A percentile compares a stretch with the other conserved stretches of the same genome.
Conservation (phyloP, 805 yeast genomes). For the Candida ascalaphidarum region DNA sequence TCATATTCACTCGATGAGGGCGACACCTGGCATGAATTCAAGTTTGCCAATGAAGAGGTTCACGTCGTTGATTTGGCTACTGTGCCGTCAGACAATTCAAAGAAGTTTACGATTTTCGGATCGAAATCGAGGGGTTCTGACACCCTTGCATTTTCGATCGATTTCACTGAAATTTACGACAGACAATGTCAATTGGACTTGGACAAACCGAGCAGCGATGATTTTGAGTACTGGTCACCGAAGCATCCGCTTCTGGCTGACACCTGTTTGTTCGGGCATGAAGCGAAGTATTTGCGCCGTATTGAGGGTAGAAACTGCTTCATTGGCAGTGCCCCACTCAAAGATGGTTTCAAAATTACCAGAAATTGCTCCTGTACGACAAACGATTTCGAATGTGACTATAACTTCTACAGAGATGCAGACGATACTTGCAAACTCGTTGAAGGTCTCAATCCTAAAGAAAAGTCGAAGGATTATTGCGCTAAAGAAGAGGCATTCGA, state of each 20-base stretch:
- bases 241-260: conserved; percentile 25
- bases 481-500: conserved; percentile 48
- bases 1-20: conserved; percentile 77
- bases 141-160: conserved; percentile 35
- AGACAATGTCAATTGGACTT: conserved; percentile 36
- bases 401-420: conserved; percentile 56
- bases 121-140: conserved; percentile 22
- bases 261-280: conserved; percentile 36
- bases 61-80: conserved; percentile 70
- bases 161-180: conserved; percentile 24
- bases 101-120: conserved; percentile 64
- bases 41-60: conserved; percentile 52
- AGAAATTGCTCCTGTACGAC: conserved; percentile 79
- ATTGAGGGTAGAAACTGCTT: conserved; percentile 52
- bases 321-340: conserved; percentile 53
- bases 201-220: conserved; percentile 32
- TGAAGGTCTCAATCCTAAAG: conserved; percentile 61
- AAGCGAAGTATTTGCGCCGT: conserved; percentile 31
- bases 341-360: conserved; percentile 45
- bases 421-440: conserved; percentile 87
- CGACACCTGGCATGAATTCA: conserved; percentile 56
- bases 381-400: conserved; percentile 90
- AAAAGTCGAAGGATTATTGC: conserved; percentile 53
- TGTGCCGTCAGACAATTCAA: conserved; percentile 84
- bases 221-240: conserved; percentile 37